Conservation (phyloP, 805 yeast species). For the Ogataea haglerorum region DNA sequence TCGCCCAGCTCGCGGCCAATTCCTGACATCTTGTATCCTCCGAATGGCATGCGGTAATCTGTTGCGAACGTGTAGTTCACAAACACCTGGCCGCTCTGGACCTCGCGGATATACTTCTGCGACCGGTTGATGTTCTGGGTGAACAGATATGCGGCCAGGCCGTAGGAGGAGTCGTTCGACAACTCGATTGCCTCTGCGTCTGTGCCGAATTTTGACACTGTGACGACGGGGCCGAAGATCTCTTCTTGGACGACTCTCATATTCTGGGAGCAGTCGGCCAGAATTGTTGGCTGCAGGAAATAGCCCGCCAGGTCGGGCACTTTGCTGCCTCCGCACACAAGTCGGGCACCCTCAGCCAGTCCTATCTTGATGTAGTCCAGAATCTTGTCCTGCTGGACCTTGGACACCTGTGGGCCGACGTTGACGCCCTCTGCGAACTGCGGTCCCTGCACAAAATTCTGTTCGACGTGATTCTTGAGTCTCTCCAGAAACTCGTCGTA, state of each 20-base stretch:
- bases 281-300: conserved; percentile 70
- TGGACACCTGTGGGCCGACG: conserved; percentile 93
- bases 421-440: conserved; percentile 75
- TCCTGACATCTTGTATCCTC: conserved; percentile 90
- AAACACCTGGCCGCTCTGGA: conserved; percentile 90
- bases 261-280: conserved; percentile 64
- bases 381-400: conserved; percentile 74
- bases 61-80: conserved; percentile 87
- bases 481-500: conserved; percentile 72
- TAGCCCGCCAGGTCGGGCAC: conserved; percentile 47
- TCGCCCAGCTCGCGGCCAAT: conserved; percentile 91
- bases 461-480: conserved; percentile 51
- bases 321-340: conserved; percentile 61
- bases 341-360: conserved; percentile 76
- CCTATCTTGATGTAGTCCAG: conserved; percentile 75
- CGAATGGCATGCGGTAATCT: conserved; percentile 86
- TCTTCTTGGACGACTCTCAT: conserved; percentile 74
- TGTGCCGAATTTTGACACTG: conserved; percentile 74
- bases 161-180: conserved; percentile 83
- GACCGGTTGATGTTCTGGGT: conserved; percentile 74
- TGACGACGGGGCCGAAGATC: conserved; percentile 90
- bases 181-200: conserved; percentile 73
- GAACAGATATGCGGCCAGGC: conserved; percentile 90
- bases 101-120: conserved; percentile 64
- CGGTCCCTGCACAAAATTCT: conserved; percentile 62